Percentiles rank a stretch among this genome's conserved stretches.
These are phyloP conservation scores for Eutypa lata DNA, from an alignment of 2,329 filamentous ascomycete species.

Conservation along the genomic window DNA sequence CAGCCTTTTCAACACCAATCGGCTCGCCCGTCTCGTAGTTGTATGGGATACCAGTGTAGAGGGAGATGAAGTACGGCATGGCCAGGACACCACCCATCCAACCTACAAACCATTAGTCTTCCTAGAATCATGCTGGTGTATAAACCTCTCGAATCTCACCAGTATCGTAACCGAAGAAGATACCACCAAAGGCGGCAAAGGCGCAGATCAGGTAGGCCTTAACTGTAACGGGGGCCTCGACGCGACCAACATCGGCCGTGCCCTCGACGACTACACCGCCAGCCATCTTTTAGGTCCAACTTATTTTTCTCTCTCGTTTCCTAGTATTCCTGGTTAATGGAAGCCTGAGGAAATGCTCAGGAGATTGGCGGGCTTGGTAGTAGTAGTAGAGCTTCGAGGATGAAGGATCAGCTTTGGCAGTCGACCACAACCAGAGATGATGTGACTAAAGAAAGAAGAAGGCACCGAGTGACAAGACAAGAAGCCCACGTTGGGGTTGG, in stretches of 20 bases:
- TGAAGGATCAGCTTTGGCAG: too few species aligned
- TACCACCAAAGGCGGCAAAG: conserved; percentile 68
- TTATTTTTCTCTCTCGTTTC: conserved; percentile 11
- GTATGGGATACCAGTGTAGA: conserved; percentile 37
- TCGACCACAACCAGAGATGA: not conserved
- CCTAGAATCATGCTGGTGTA: conserved; percentile 35
- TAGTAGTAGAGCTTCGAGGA: too few species aligned
- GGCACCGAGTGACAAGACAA: not conserved
- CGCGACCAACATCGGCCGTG: conserved; percentile 52
- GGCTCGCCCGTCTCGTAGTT: conserved; percentile 24
- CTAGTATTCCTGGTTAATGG: not conserved
- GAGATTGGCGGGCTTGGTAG: not conserved
- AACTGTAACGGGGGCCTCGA: conserved; percentile 67
- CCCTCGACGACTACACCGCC: conserved; percentile 25
- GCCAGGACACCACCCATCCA: conserved; percentile 50
- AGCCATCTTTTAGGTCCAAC: conserved; percentile 21
- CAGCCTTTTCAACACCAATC: conserved; percentile 19
- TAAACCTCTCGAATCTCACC: conserved; percentile 37
- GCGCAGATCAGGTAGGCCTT: conserved; percentile 69
- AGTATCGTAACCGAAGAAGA: conserved; percentile 78
- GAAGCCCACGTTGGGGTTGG: not conserved
- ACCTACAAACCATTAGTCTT: conserved; percentile 28
- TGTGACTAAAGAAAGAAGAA: not conserved
- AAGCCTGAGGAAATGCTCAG: not conserved
- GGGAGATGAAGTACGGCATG: conserved; percentile 36